phyloP scores from a whole-genome alignment of 2,329 filamentous ascomycete genomes.

The Diaporthe helianthi region DNA sequence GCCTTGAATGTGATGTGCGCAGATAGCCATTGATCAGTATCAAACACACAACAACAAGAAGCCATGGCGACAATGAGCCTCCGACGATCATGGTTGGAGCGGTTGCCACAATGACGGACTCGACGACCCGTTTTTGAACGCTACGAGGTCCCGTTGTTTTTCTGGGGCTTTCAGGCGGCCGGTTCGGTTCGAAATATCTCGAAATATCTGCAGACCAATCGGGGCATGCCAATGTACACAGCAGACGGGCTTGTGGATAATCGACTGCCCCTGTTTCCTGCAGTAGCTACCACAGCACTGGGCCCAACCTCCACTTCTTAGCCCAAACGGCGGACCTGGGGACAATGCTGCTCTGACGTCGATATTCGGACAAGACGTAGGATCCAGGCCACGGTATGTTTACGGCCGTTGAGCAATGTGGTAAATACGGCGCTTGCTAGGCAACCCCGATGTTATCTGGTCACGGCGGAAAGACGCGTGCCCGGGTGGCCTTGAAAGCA shows the following conservation, averaged over 20 bases:
- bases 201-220: not conserved
- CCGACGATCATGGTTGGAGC: not conserved
- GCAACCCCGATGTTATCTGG: not conserved
- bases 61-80: not conserved
- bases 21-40: not conserved
- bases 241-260: not conserved
- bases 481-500: not conserved
- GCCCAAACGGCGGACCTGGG: not conserved
- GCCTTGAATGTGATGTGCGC: not conserved
- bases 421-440: not conserved
- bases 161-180: not conserved
- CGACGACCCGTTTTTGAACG: not conserved
- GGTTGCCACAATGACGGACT: not conserved
- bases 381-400: not conserved
- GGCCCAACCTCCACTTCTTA: not conserved
- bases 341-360: not conserved
- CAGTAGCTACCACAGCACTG: not conserved
- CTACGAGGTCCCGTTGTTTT: not conserved
- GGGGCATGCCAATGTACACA: not conserved
- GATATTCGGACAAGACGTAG: not conserved
- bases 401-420: not conserved
- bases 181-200: not conserved
- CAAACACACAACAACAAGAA: not conserved
- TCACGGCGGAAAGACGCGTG: not conserved
- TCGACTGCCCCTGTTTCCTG: not conserved